Base-by-base conservation (phyloP, 1,284 basidiomycete species). In the Pholiota adiposa region DNA sequence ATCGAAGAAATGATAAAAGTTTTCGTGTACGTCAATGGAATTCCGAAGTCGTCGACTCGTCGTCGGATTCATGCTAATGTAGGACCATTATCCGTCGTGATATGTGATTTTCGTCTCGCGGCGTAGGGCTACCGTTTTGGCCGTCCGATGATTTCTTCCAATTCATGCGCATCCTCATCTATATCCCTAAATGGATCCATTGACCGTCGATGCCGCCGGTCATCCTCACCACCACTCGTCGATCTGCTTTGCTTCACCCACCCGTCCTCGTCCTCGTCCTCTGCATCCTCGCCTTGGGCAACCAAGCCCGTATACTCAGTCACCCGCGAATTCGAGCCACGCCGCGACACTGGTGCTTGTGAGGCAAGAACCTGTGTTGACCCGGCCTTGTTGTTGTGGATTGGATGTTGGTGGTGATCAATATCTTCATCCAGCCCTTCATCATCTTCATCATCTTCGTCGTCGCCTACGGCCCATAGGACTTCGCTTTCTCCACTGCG, bases 401-500 rank as follows among this genome's bases (percentile, higher is more conserved):
- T 59, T 1, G 76, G 73, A 59, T 77, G 69, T 59, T 76, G 74
- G 65, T 77, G 75, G 52, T 77, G 75, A 53, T 78, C 77, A 16
- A 73, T 67, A 58, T 78, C 76, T 18, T 71, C 71, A 56, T 74
- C 74, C 27, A 72, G 71, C 14, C 68, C 73, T 21, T 73, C 71
- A n/a, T 71, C 69, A 27, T 62, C 56, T 14, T 62, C 68, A 12
- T 63, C 69, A 11, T 81, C 89, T 60, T 83, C 87, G 18, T 73
- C 80, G 21, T 89, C 83, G 2, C 89, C 88, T 0, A 92, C 77
- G 50, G 85, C 80, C 89, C 90, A 92, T 36, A 86, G 63, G 19
- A 77, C 79, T 1, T 79, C 74, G 34, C 73, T 76, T 36, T 83
- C 80, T 7, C 75, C 75, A n/a, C 41, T 43, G 18, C 19, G 50